Percentiles rank a stretch among this genome's conserved stretches.
phyloP scores from a whole-genome alignment of 176 grass and related monocot genomes.

The Lolium multiflorum region DNA sequence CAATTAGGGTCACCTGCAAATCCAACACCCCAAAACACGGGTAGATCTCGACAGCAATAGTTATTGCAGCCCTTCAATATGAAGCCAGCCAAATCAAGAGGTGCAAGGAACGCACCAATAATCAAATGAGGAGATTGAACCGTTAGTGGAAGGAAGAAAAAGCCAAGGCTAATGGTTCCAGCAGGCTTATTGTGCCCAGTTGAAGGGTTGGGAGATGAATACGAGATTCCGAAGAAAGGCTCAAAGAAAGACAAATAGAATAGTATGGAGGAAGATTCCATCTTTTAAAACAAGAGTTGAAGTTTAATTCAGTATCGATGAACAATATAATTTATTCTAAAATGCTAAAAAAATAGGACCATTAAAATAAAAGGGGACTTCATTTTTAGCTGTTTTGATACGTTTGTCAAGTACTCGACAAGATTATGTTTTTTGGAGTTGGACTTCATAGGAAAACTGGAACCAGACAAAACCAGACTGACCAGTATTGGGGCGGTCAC shows the following conservation, averaged over 20 bases:
- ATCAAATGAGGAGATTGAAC: not conserved
- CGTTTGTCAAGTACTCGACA: not conserved
- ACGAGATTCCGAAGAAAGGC: not conserved
- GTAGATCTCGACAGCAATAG: not conserved
- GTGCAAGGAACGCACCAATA: not conserved
- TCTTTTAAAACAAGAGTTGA: not conserved
- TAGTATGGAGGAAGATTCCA: not conserved
- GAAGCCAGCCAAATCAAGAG: not conserved
- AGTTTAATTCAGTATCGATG: not conserved
- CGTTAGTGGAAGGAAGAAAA: not conserved
- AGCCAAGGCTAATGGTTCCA: not conserved
- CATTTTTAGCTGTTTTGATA: conserved; percentile 7
- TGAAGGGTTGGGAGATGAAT: not conserved
- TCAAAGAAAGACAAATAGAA: conserved; percentile 9
- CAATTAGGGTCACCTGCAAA: conserved; percentile 9
- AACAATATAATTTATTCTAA: conserved; percentile 20
- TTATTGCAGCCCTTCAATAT: not conserved
- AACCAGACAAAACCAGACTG: not conserved
- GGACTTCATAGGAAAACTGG: not conserved
- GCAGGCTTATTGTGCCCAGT: not conserved
- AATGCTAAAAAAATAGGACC: not conserved
- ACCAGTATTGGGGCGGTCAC: not conserved
- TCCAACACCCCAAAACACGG: not conserved
- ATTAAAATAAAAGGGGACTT: not conserved
- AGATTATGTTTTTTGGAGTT: conserved; percentile 16